phyloP scores from a whole-genome alignment of 306 rosid species.

The Cyclanthera cordifolia region DNA sequence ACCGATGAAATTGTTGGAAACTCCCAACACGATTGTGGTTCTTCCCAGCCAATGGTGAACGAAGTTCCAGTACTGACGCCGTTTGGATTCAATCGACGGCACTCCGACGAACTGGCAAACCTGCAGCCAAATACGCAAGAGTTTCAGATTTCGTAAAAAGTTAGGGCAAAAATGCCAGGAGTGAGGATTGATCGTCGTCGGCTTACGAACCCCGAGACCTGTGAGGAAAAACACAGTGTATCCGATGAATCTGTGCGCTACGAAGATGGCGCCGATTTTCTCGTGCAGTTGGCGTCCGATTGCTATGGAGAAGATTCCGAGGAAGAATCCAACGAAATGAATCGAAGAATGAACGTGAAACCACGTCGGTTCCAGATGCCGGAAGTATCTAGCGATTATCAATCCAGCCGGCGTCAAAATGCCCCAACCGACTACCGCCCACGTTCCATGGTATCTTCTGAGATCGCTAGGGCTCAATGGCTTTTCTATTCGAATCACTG shows the following conservation, averaged over 20 bases:
- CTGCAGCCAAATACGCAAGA: not conserved
- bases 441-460: constrained; percentile 8
- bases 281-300: not conserved
- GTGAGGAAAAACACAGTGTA: not conserved
- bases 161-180: not conserved
- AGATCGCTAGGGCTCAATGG: not conserved
- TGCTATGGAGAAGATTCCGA: not conserved
- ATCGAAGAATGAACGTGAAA: constrained; percentile 15
- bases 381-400: constrained; percentile 8
- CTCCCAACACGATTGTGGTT: not conserved
- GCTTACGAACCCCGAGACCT: constrained; percentile 1
- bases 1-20: not conserved
- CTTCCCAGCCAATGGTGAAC: constrained; percentile 8
- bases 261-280: not conserved
- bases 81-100: not conserved
- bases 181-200: not conserved
- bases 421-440: constrained; percentile 15
- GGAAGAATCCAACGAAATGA: constrained; percentile 12
- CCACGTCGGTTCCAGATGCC: not conserved
- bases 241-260: not conserved
- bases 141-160: not conserved
- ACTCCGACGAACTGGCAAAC: not conserved
- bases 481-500: not conserved
- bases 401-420: not conserved
- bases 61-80: constrained; percentile 4